Conservation (phyloP, 2,329 filamentous ascomycete genomes). For the Penicillium sp. region DNA sequence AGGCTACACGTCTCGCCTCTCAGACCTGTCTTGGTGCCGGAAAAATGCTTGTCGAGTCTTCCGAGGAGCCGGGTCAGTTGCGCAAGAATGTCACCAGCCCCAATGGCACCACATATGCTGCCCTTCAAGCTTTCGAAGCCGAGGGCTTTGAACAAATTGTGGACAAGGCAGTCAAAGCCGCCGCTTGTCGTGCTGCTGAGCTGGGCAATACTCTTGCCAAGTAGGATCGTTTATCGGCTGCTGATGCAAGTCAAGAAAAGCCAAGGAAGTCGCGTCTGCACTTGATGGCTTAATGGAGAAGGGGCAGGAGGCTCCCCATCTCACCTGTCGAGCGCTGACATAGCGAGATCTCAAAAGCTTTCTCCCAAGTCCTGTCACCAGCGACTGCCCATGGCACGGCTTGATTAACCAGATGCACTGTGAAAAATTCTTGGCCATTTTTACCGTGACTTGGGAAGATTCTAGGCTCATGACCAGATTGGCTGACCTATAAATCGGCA, state of each 20-base stretch:
- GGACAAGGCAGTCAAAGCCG: constrained; percentile 29
- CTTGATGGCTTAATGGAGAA: not conserved
- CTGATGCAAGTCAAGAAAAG: not conserved
- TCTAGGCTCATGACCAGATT: no score
- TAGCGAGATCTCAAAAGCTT: no score
- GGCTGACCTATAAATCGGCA: no score
- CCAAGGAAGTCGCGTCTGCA: no score
- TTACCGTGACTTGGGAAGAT: no score
- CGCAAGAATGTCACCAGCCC: constrained; percentile 34
- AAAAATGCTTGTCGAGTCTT: constrained; percentile 30
- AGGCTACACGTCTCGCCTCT: constrained; percentile 28
- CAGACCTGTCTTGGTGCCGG: constrained; percentile 33
- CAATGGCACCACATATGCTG: constrained; percentile 31
- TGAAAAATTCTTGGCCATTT: no score
- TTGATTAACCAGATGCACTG: no score
- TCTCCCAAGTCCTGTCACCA: no score
- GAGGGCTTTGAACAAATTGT: constrained; percentile 26
- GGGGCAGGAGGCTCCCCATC: no score
- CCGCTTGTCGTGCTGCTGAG: constrained; percentile 27
- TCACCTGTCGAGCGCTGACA: no score
- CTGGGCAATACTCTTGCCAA: constrained; percentile 18
- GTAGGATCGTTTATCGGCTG: not conserved
- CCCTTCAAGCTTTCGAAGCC: constrained; percentile 27
- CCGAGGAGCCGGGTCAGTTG: constrained; percentile 27
- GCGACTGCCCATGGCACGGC: no score